Base-by-base conservation (phyloP, 306 rosid genomes). In the Prinsepia uniflora region DNA sequence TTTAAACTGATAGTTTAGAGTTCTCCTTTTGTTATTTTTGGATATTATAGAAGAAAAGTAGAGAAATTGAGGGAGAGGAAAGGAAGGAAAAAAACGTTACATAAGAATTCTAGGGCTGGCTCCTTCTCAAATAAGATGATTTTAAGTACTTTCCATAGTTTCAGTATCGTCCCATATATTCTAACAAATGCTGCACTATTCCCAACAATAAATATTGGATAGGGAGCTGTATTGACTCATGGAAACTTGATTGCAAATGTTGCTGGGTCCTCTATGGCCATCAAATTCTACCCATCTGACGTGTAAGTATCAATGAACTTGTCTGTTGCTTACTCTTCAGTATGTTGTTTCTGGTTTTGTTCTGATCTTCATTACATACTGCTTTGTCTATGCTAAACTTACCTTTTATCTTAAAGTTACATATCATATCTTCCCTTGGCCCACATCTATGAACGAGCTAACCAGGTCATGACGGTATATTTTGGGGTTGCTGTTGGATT, bases 371-470 rank as follows among this genome's bases (percentile, higher is more conserved):
- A 64, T 71, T 71, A 58, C 65, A n/a, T 60, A 82, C 67, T 12
- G 19, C 10, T 69, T 70, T 46, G 57, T 79, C 76, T 69, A 72
- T 65, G 58, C 79, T 77, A 65, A 75, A 53, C 41, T 77, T 78
- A 60, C 59, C 72, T 73, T 82, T 68, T 64, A 63, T 58, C 65
- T 79, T 57, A 75, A 92, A 95, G 99, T 57, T 95, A 91, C 81
- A 85, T 95, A 73, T 95, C 96, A 10, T 95, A 95, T 83, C 99
- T 95, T 71, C 99, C 99, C 46, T 82, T 95, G 86, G 99, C 99
- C 53, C 99, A 95, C 81, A 95, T 95, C 72, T 95, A 91, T 41
- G 99, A 95, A 78, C 92, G 97, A 81, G 83, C 88, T 65, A 95
- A 95, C 80, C 99, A 95, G 84, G 82, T 87, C 72, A 55, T 80